Conservation (phyloP, 805 yeast genomes). For the Metschnikowia cubensis region DNA sequence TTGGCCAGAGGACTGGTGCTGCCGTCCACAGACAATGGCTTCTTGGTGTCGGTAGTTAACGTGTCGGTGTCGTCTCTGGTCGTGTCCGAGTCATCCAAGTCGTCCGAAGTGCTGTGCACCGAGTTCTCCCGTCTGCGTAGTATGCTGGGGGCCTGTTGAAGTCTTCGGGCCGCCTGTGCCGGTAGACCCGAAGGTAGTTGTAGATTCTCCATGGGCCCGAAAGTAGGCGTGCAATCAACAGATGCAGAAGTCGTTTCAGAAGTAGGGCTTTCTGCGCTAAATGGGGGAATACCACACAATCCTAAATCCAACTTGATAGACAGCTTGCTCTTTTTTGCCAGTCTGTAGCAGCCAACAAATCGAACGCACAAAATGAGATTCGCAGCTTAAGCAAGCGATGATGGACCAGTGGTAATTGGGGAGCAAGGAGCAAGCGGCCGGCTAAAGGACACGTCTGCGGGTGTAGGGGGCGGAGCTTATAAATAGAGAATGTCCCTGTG, state of each 20-base stretch:
- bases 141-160: not conserved
- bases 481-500: not conserved
- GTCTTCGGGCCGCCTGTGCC: not conserved
- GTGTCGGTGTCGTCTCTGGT: not conserved
- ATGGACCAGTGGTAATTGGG: not conserved
- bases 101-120: not conserved
- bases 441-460: not conserved
- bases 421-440: not conserved
- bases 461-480: not conserved
- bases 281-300: not conserved
- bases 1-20: not conserved
- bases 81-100: not conserved
- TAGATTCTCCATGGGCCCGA: not conserved
- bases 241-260: too few species aligned
- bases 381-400: conserved; percentile 4
- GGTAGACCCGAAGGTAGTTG: not conserved
- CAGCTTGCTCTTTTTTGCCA: not conserved
- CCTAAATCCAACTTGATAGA: not conserved
- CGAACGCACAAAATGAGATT: conserved; percentile 1
- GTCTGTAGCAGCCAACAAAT: not conserved
- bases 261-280: too few species aligned
- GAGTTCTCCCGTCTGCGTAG: not conserved
- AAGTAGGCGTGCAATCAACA: too few species aligned
- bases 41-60: not conserved
- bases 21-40: not conserved